A percentile compares a stretch with the other conserved stretches of the same genome.
These are phyloP conservation scores for Didymella pomorum DNA, from an alignment of 2,329 filamentous ascomycete species.

Conservation along the genomic window DNA sequence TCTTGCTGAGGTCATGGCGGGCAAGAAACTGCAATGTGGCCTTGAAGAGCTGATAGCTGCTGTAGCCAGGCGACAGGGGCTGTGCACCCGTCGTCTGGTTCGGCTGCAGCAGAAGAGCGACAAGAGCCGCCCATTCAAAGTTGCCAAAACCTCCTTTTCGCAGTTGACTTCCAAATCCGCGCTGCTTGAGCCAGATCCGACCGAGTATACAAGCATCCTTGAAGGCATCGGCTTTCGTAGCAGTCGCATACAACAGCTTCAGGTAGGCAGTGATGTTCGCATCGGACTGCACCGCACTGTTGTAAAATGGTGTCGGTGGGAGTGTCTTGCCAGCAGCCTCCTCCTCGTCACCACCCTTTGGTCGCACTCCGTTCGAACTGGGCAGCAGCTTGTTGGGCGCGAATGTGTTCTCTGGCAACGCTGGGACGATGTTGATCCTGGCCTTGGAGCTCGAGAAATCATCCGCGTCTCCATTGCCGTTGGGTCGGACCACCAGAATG, in stretches of 20 bases:
- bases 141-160: constrained; percentile 85
- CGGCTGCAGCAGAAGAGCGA: constrained; percentile 81
- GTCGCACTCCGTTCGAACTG: constrained; percentile 73
- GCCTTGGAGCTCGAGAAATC: constrained; percentile 50
- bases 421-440: constrained; percentile 77
- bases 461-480: constrained; percentile 40
- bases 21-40: constrained; percentile 88
- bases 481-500: constrained; percentile 61
- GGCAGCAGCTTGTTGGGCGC: constrained; percentile 74
- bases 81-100: constrained; percentile 75
- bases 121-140: constrained; percentile 86
- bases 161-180: constrained; percentile 77
- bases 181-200: constrained; percentile 86
- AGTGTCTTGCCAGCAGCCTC: constrained; percentile 50
- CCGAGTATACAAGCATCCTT: constrained; percentile 86
- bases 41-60: constrained; percentile 93
- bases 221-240: constrained; percentile 75
- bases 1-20: constrained; percentile 73
- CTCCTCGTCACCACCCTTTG: constrained; percentile 55
- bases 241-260: constrained; percentile 74
- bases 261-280: constrained; percentile 76
- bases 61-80: constrained; percentile 80
- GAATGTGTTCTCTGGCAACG: constrained; percentile 74
- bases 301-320: constrained; percentile 81
- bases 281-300: constrained; percentile 83